These are phyloP conservation scores for Mortierella sp. DNA, from an alignment of 371 early-diverging fungal genomes.

Conservation along the genomic window DNA sequence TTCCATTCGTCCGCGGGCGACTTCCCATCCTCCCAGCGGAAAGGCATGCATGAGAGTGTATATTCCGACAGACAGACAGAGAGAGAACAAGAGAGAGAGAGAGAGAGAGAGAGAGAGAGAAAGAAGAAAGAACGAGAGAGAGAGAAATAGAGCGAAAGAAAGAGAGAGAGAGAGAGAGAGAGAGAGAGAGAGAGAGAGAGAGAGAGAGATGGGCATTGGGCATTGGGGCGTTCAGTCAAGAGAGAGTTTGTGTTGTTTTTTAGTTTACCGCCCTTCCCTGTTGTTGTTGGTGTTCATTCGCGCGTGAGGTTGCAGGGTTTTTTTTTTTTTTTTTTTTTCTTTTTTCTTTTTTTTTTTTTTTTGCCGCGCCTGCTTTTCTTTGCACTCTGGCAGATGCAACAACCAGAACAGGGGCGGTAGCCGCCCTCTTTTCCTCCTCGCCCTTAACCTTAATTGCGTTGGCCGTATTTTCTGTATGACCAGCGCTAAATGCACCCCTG, in stretches of 20 bases:
- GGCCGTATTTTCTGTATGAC: no score
- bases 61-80: not conserved
- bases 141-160: conserved; percentile 3
- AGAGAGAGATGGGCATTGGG: not conserved
- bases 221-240: not conserved
- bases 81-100: not conserved
- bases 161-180: conserved; percentile 1
- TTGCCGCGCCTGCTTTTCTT: not conserved
- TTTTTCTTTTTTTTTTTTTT: not conserved
- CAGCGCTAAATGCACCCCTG: no score
- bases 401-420: no score
- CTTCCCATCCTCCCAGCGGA: no score
- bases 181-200: not conserved
- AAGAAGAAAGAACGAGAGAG: not conserved
- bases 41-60: no score
- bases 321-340: not conserved
- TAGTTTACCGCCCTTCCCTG: not conserved
- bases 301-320: no score
- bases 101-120: not conserved
- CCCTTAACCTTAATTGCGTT: no score
- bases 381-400: not conserved
- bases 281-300: not conserved
- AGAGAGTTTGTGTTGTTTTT: not conserved
- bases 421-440: no score
- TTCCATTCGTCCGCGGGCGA: no score